Base-by-base conservation (phyloP, 2,329 filamentous ascomycete genomes). In the Colletotrichum godetiae region DNA sequence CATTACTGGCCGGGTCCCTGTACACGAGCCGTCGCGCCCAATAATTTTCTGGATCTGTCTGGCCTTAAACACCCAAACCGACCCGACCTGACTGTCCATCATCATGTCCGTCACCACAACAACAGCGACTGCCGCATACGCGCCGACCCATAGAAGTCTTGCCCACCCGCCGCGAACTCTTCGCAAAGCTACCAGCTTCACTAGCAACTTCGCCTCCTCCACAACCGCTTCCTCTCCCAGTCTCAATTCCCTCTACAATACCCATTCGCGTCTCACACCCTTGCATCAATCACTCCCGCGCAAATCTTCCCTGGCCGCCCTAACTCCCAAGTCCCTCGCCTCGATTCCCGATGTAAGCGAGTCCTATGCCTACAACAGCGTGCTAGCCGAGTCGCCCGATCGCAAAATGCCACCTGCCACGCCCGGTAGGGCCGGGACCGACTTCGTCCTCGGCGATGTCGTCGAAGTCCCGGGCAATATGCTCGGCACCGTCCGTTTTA, bases 381-480 rank as follows among this genome's bases (percentile, higher is more conserved):
- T 90, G 73, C 78, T 89, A 78, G 83, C 84, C 78, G 83, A 86
- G 78, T 82, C 79, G 83, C 74, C 79, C 79, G 77, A 78, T 78
- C 81, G 80, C 79, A 87, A 81, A 67, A 90, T 90, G 86, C 84
- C 86, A 63, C 89, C 88, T 37, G 80, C 85, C 65, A 91, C 89
- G 0, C 90, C 90, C 31, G 86, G 85, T 68, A 85, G 88, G 82
- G 85, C 80, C 76, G 83, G 84, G 74, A 87, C 88, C 65, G 80
- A 86, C 74, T 83, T 97, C 74, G 88, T 91, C 75, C 88, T 97
- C 53, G 96, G 96, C 76, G 96, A 98, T 80, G 82, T 88, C 42
- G 96, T 98, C 75, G 95, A 98, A 77, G 96, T 98, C 59, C 95
- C 96, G 1, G 97, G 97, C 55, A 94, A 93, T 81, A 98, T 99